Percentiles rank a stretch among this genome's conserved stretches.
Evolutionary conservation across 495 filamentous ascomycete genomes (phyloP).

Genomic region (Chaetomium tenue): DNA sequence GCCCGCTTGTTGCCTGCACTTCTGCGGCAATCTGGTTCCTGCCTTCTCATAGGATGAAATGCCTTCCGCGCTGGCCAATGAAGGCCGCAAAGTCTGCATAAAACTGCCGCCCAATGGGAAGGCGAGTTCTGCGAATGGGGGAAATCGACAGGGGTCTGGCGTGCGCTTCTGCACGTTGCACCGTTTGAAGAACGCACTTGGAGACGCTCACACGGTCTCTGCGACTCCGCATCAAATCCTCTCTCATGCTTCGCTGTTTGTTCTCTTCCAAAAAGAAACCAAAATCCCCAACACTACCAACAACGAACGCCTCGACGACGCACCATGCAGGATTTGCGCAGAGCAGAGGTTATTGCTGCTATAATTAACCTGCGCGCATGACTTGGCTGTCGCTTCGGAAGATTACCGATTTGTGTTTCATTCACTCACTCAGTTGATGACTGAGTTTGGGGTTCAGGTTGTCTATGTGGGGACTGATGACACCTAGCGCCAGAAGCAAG

Average conservation of each 20-base stretch:
- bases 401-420: constrained; percentile 16
- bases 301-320: neutral
- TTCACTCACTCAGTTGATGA: neutral
- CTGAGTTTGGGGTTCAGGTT: neutral
- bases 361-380: constrained; percentile 12
- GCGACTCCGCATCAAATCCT: neutral
- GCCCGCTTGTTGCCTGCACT: constrained; percentile 3
- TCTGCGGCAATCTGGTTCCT: neutral
- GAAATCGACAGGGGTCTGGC: constrained; percentile 9
- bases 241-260: neutral
- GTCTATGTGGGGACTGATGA: constrained; percentile 17
- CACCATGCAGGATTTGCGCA: neutral
- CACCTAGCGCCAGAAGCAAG: constrained; percentile 7
- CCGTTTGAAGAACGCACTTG: neutral
- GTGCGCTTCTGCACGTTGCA: constrained; percentile 1
- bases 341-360: constrained; percentile 3
- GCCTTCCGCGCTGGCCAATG: neutral
- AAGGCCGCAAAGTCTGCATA: neutral
- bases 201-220: neutral
- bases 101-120: constrained; percentile 3
- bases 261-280: neutral
- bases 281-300: constrained; percentile 6
- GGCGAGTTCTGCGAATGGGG: neutral
- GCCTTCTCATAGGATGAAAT: constrained; percentile 9
- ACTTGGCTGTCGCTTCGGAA: constrained; percentile 16